Conservation (phyloP, 805 yeast genomes). For the Teunomyces kruisii region DNA sequence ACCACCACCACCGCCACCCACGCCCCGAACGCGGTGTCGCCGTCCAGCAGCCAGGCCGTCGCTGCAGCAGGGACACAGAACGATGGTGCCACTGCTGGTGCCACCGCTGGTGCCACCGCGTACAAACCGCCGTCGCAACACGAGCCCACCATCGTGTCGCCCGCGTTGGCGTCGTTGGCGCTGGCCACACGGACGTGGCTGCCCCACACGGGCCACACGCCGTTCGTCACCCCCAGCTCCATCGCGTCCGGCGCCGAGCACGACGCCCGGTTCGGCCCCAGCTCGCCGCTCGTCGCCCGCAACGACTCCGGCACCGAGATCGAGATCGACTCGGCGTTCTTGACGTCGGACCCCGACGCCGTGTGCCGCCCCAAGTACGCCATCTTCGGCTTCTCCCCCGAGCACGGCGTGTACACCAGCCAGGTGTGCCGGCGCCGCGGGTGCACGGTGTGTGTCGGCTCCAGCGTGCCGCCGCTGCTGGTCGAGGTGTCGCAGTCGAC, state of each 20-base stretch:
- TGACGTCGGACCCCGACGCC: conserved; percentile 16
- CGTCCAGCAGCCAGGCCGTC: background rate
- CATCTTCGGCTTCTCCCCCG: background rate
- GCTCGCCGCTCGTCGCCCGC: conserved; percentile 15
- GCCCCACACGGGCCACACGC: background rate
- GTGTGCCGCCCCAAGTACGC: background rate
- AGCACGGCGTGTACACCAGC: background rate
- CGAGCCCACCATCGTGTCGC: background rate
- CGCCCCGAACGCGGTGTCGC: background rate
- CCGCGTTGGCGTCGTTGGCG: background rate
- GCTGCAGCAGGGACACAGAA: background rate
- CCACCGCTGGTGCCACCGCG: no score
- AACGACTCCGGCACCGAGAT: conserved; percentile 12
- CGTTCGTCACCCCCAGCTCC: background rate
- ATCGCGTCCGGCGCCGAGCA: background rate
- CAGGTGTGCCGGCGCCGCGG: background rate
- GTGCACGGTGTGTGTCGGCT: background rate
- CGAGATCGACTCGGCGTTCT: conserved; percentile 20
- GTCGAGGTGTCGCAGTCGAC: background rate
- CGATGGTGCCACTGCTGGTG: no score
- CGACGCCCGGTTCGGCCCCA: conserved; percentile 4
- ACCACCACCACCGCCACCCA: no score
- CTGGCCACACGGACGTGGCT: background rate
- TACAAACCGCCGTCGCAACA: background rate
- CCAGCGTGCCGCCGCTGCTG: background rate